Conservation (phyloP, 2,329 filamentous ascomycete species). For the Pseudogymnoascus sp. region DNA sequence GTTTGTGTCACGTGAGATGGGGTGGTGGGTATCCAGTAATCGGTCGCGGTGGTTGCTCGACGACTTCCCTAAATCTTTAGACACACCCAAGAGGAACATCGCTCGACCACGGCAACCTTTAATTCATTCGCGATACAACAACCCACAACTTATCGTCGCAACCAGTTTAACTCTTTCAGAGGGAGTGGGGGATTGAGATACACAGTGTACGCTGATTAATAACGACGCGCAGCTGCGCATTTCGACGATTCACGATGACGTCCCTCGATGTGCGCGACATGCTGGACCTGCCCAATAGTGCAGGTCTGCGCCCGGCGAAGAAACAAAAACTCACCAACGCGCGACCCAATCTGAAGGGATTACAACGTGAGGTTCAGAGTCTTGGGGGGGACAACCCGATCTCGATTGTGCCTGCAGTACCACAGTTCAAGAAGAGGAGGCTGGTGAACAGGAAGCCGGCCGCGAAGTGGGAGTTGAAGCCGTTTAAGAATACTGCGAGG, state of each 20-base stretch:
- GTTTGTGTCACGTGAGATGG: not conserved
- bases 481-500: conserved; percentile 72
- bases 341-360: conserved; percentile 50
- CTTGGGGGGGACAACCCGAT: conserved; percentile 59
- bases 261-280: conserved; percentile 81
- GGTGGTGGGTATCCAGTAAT: not conserved
- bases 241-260: conserved; percentile 43
- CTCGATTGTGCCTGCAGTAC: conserved; percentile 53
- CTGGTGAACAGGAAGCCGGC: conserved; percentile 47
- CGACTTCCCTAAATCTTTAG: not conserved
- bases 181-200: not conserved
- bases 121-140: not conserved
- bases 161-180: not conserved
- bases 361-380: conserved; percentile 57
- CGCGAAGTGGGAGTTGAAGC: conserved; percentile 54
- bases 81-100: not conserved
- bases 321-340: conserved; percentile 62
- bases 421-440: conserved; percentile 50
- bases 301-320: conserved; percentile 54
- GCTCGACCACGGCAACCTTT: not conserved
- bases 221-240: not conserved
- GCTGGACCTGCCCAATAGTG: conserved; percentile 64
- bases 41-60: not conserved
- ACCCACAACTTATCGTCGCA: not conserved
- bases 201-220: not conserved